A percentile compares a stretch with the other conserved stretches of the same genome.
Conservation (phyloP, 305 asterid species). For the Fraxinus sp. region DNA sequence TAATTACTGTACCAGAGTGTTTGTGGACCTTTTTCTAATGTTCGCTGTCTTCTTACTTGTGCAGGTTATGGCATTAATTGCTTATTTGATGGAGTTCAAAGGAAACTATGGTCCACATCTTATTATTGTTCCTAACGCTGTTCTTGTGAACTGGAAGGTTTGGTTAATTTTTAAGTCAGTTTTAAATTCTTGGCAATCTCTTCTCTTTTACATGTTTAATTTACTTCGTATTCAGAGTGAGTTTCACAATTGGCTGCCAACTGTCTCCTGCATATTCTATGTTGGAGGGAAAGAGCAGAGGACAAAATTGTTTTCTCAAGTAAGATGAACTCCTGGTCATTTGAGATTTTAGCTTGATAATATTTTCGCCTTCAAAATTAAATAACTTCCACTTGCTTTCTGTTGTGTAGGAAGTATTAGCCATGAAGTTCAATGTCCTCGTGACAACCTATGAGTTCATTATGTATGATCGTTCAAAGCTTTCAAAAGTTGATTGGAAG, state of each 20-base stretch:
- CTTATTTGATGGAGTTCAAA: conserved; percentile 96
- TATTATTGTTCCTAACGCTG: conserved; percentile 98
- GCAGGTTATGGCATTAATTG: conserved; percentile 97
- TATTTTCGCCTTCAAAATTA: conserved; percentile 17
- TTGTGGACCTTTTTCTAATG: conserved; percentile 13
- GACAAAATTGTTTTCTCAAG: conserved; percentile 88
- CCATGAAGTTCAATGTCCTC: conserved; percentile 95
- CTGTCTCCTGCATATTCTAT: conserved; percentile 79
- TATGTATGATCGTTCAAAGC: conserved; percentile 89
- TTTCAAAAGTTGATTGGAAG: conserved; percentile 93
- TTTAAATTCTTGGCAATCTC: conserved; percentile 12
- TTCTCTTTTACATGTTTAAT: conserved; percentile 30
- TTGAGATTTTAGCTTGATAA: conserved; percentile 18
- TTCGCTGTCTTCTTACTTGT: conserved; percentile 23
- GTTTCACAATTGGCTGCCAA: conserved; percentile 86
- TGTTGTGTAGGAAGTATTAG: conserved; percentile 74
- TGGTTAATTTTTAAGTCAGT: conserved; percentile 20
- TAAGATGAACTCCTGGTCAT: conserved; percentile 34
- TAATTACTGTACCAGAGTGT: conserved; percentile 1
- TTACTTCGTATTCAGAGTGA: conserved; percentile 68
- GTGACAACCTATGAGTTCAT: conserved; percentile 93
- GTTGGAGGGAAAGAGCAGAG: conserved; percentile 94
- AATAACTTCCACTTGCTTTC: conserved; percentile 27
- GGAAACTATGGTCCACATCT: conserved; percentile 99
- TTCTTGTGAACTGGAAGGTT: conserved; percentile 99